phyloP scores from a whole-genome alignment of 176 grass and related monocot genomes.

The Pontederia paniculata region DNA sequence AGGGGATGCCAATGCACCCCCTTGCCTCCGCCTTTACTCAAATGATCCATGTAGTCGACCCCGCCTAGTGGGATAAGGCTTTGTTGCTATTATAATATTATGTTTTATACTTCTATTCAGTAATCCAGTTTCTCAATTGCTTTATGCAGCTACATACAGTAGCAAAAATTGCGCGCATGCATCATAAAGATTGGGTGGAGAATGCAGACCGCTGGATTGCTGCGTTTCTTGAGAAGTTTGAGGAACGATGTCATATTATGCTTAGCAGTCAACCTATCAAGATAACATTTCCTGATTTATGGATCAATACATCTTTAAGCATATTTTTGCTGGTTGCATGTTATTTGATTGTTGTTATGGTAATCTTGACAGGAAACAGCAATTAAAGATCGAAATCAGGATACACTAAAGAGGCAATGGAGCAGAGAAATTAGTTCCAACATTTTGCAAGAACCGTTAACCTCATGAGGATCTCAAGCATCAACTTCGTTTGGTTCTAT shows the following conservation, averaged over 20 bases:
- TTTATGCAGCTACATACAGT: conserved; percentile 65
- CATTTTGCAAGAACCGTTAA: conserved; percentile 34
- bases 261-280: conserved; percentile 16
- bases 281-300: not conserved
- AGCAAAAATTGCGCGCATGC: conserved; percentile 61
- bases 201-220: conserved; percentile 91
- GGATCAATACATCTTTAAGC: not conserved
- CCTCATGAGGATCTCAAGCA: conserved; percentile 5
- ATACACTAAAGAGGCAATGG: conserved; percentile 48
- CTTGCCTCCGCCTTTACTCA: too few species aligned
- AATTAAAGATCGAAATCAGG: conserved; percentile 87
- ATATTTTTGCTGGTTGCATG: too few species aligned
- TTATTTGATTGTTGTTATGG: not conserved
- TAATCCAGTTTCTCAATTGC: not conserved
- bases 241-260: conserved; percentile 86
- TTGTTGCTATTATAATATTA: too few species aligned
- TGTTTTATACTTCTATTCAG: too few species aligned
- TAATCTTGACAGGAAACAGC: conserved; percentile 54
- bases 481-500: too few species aligned
- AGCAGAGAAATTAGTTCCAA: conserved; percentile 44
- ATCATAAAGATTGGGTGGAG: conserved; percentile 73
- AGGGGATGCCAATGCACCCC: too few species aligned
- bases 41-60: too few species aligned
- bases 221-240: conserved; percentile 95
- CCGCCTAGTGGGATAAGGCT: too few species aligned